Base-by-base conservation (phyloP, 1,139 yeast species). In the Zygoascus hellenicus region DNA sequence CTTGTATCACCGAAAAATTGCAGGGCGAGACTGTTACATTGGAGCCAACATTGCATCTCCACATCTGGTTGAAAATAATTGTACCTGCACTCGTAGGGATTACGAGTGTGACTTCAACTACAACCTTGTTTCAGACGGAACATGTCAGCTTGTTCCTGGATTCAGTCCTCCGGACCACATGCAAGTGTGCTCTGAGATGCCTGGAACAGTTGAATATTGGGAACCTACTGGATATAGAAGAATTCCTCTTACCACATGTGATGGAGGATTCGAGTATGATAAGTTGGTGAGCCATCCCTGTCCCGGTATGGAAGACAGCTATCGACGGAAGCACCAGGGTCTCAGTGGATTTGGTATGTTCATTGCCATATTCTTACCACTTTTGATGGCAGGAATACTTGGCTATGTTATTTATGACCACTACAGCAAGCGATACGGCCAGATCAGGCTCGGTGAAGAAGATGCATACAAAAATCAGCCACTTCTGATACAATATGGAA, bases 61-160 rank as follows among this genome's bases (percentile, higher is more conserved):
- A 0, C 77, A 74, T 61, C 75, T 74, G 55, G 69, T 78, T 15
- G 67, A 75, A 13, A 73, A 78, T 55, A 82, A 86, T 63, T 92
- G 99, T 67, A 61, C 83, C 1, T 92, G 99, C 69, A 76, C 94
- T 0, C 77, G 96, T 64, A 76, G 78, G 49, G 99, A 92, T 65
- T 94, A 73, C 60, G 99, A 92, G 66, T 92, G 99, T 75, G 98
- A 92, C 62, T 87, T 80, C 69, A 90, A 90, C 66, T 90, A 72
- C 63, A 78, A 66, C 51, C 77, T 83, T 53, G 81, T 80, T 33
- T 60, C 63, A 1, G 97, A 89, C 62, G 95, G 95, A 15, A 83
- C 95, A 0, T 94, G 99, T 68, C 81, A 83, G 61, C 74, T 90
- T 42, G 84, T 88, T 11, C 68, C 74, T 5, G 97, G 97, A 0